Conservation (phyloP, 192 early-diverging fungal genomes). For the Rhizoclosmatium globosum region DNA sequence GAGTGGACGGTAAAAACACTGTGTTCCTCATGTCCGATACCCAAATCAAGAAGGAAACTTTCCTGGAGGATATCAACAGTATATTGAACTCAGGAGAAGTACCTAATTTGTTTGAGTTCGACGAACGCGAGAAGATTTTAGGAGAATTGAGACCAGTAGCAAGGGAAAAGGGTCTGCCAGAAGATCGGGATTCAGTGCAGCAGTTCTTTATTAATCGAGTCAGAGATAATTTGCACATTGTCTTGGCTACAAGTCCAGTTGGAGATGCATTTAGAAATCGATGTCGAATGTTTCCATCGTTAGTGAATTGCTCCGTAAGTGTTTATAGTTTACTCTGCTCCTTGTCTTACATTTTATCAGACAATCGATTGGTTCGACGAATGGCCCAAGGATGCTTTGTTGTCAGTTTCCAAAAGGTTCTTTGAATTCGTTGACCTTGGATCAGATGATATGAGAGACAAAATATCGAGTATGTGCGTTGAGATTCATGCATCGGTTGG, state of each 20-base stretch:
- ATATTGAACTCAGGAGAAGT: conserved; percentile 71
- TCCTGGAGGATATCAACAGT: conserved; percentile 67
- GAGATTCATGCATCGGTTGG: conserved; percentile 67
- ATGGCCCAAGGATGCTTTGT: conserved; percentile 65
- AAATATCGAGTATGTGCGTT: conserved; percentile 67
- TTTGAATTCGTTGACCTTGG: conserved; percentile 69
- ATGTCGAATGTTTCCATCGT: conserved; percentile 67
- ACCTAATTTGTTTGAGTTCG: conserved; percentile 67
- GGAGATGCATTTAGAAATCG: conserved; percentile 66
- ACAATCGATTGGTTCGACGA: conserved; percentile 74
- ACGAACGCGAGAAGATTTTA: conserved; percentile 68
- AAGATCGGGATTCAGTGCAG: conserved; percentile 66
- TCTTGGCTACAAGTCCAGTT: conserved; percentile 66
- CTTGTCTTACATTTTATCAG: conserved; percentile 14
- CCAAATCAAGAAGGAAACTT: conserved; percentile 66
- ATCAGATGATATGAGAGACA: conserved; percentile 62
- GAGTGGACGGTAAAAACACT: conserved; percentile 69
- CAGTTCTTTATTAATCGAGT: conserved; percentile 71
- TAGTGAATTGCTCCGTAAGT: conserved; percentile 58
- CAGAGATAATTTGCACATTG: conserved; percentile 67
- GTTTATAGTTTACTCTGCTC: too few relatives aligned
- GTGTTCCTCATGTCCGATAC: conserved; percentile 69
- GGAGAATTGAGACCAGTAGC: conserved; percentile 60
- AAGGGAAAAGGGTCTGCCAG: conserved; percentile 60
- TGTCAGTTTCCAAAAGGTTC: conserved; percentile 63